Evolutionary conservation across 1,284 basidiomycete species (phyloP), one percentile per base, ranked within the genome.

Genomic region (Psilocybe mexicana): DNA sequence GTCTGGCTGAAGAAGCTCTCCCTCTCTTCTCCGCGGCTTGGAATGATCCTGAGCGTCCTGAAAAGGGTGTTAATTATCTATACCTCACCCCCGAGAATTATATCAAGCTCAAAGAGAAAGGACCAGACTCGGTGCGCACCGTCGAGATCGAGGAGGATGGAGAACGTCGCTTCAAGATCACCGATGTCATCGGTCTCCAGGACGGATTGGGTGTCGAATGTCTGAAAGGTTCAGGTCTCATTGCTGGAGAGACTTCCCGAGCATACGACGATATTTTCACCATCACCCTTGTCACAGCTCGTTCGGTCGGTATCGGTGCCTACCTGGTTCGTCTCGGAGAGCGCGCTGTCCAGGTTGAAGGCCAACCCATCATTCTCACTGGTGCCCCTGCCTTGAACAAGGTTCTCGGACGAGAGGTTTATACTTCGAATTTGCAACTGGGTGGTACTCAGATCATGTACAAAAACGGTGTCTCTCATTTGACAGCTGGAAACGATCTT

Each of bases 211-310:
- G 97, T 74, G 97, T 99, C 51, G 97, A 99, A 76, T 98, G 90
- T 63, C 80, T 99, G 70, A 92, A 83, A 69, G 97, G 97, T 45
- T 98, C 96, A 43, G 97, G 97, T 76, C 87, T 99, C 67, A 99
- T 99, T 70, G 97, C 97, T 43, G 97, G 97, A 62, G 97, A 98
- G 76, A 99, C 97, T 0, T 97, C 96, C 48, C 88, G 97, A 44
- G 97, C 97, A 0, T 98, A 98, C 74, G 95, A 99, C 68, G 94
- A 98, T 72, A 98, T 99, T 73, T 99, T 99, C 82, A 99, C 97
- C 52, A 96, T 98, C 73, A 99, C 97, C 23, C 88, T 99, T 69
- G 96, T 99, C 67, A 98, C 96, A 44, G 97, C 96, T 65, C 93
- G 97, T 56, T 98, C 96, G 4, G 97, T 99, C 66, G 97, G 97